Percentiles rank a stretch among this genome's conserved stretches.
Conservation (phyloP, 2,329 filamentous ascomycete species). For the Elsinoe ampelina region DNA sequence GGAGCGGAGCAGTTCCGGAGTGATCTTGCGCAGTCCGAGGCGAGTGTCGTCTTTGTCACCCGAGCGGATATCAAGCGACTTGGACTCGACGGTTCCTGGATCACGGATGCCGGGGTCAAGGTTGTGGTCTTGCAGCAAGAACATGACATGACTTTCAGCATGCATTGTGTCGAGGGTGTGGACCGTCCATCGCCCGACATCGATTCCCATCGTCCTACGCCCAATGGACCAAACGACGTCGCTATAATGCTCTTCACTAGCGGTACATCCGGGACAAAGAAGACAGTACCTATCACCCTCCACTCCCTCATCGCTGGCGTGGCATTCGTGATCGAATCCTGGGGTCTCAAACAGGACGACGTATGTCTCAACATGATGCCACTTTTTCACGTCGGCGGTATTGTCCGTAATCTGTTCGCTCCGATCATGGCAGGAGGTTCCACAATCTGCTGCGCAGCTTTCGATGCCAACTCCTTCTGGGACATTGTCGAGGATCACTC, state of each 20-base stretch:
- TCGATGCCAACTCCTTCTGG: constrained; percentile 49
- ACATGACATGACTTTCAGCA: constrained; percentile 25
- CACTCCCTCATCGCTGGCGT: constrained; percentile 45
- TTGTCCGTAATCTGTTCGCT: constrained; percentile 47
- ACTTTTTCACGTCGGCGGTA: constrained; percentile 47
- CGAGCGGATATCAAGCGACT: constrained; percentile 34
- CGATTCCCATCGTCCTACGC: not conserved
- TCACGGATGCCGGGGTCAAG: constrained; percentile 28
- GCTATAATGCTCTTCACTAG: constrained; percentile 48
- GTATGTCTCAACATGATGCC: constrained; percentile 53
- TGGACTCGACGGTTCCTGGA: constrained; percentile 29
- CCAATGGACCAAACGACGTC: constrained; percentile 40
- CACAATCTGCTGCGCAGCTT: constrained; percentile 45
- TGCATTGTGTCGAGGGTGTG: constrained; percentile 6
- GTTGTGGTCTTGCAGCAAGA: constrained; percentile 34
- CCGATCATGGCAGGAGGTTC: constrained; percentile 47
- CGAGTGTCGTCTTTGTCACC: constrained; percentile 40
- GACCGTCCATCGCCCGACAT: not conserved
- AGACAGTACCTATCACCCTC: constrained; percentile 45
- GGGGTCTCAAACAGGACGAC: constrained; percentile 40
- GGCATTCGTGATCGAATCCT: constrained; percentile 45
- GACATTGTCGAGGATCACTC: constrained; percentile 40
- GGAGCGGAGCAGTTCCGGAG: constrained; percentile 41
- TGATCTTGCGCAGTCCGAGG: constrained; percentile 41
- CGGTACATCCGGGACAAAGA: constrained; percentile 51